phyloP scores from a whole-genome alignment of 1,284 basidiomycete genomes.

The Gymnopus androsaceus region DNA sequence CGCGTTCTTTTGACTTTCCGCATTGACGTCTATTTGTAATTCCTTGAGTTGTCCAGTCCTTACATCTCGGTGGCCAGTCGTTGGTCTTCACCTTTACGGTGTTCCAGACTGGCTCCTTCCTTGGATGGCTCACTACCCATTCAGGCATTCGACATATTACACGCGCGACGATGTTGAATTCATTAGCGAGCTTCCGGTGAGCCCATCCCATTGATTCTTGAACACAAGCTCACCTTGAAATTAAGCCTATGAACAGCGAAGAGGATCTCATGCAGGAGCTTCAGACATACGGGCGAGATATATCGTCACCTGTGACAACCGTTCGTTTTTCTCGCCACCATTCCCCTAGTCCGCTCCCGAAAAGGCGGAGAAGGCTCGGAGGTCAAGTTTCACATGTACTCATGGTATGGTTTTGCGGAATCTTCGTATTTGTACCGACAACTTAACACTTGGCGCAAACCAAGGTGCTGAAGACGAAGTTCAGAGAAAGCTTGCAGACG shows the following conservation, averaged over 20 bases:
- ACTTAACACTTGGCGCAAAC: neutral
- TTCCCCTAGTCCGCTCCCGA: neutral
- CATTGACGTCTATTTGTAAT: too few relatives aligned
- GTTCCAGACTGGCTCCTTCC: neutral
- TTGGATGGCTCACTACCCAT: slow-evolving; percentile 17
- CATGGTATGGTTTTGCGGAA: neutral
- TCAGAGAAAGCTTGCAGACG: neutral
- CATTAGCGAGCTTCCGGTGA: slow-evolving; percentile 19
- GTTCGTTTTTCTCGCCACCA: neutral
- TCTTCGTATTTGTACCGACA: neutral
- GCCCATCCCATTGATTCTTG: neutral
- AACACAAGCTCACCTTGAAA: neutral
- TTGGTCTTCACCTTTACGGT: neutral
- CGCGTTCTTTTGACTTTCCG: neutral
- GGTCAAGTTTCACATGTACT: neutral
- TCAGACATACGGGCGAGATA: slow-evolving; percentile 17
- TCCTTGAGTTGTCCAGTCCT: neutral
- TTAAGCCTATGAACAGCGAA: slow-evolving; percentile 22
- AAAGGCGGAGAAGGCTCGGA: neutral
- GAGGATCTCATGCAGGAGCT: slow-evolving; percentile 22
- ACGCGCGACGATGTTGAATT: slow-evolving; percentile 19
- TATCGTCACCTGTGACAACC: neutral
- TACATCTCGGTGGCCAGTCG: neutral
- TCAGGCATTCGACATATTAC: slow-evolving; percentile 21
- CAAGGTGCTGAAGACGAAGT: neutral